phyloP scores from a whole-genome alignment of 164 flowering plant genomes.

The Euptelea pleiosperma region DNA sequence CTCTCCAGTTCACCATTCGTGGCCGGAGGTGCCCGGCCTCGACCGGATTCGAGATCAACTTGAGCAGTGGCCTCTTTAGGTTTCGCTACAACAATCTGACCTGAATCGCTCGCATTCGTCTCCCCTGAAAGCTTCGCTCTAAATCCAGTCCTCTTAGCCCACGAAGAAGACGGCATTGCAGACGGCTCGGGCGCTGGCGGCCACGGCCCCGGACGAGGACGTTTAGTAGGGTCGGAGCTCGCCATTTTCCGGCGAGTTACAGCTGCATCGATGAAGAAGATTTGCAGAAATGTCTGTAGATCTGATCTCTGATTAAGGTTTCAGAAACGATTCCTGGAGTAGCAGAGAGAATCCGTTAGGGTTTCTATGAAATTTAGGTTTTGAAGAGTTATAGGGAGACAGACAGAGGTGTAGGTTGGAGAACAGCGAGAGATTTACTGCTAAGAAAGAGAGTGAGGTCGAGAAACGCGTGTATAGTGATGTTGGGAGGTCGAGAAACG shows the following conservation, averaged over 20 bases:
- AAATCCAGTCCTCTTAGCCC: slow-evolving; percentile 93
- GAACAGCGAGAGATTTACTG: neutral
- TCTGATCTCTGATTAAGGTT: slow-evolving; percentile 15
- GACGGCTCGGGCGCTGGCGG: slow-evolving; percentile 33
- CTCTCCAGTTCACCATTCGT: slow-evolving; percentile 42
- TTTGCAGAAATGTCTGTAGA: neutral
- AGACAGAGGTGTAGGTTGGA: neutral
- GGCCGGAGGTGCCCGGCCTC: slow-evolving; percentile 23
- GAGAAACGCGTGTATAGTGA: neutral
- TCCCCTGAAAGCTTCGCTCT: slow-evolving; percentile 87
- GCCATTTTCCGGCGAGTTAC: slow-evolving; percentile 38
- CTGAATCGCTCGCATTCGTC: slow-evolving; percentile 67
- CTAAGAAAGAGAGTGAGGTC: neutral
- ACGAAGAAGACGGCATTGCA: slow-evolving; percentile 53
- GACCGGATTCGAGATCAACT: slow-evolving; percentile 73
- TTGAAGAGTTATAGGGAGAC: slow-evolving; percentile 2
- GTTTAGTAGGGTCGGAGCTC: slow-evolving; percentile 57
- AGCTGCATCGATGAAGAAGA: slow-evolving; percentile 7
- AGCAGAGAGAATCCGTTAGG: neutral
- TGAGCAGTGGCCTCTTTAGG: slow-evolving; percentile 31
- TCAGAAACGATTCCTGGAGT: neutral
- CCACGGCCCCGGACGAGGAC: slow-evolving; percentile 71
- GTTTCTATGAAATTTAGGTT: neutral
- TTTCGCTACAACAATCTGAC: slow-evolving; percentile 37
- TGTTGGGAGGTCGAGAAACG: slow-evolving; percentile 8